A percentile compares a stretch with the other conserved stretches of the same genome.
phyloP scores from a whole-genome alignment of 2,329 filamentous ascomycete genomes.

The Ramularia collo-cygni region DNA sequence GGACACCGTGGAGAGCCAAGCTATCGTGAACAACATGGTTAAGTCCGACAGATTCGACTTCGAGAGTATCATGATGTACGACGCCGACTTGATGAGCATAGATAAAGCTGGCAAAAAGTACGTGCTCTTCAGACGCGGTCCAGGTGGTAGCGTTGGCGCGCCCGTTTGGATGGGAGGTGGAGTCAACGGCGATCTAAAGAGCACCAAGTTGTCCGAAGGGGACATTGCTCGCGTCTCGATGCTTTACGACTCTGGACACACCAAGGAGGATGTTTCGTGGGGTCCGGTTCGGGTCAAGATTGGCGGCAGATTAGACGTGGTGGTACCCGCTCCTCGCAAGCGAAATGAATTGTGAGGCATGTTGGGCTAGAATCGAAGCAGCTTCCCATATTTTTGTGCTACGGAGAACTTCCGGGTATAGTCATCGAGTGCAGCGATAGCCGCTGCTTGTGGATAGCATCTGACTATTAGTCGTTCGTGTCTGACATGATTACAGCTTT shows the following conservation, averaged over 20 bases:
- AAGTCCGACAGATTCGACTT: constrained; percentile 6
- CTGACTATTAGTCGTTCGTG: too few species aligned
- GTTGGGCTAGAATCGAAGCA: too few species aligned
- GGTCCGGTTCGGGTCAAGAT: too few species aligned
- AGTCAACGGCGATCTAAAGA: constrained; percentile 3
- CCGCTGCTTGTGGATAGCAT: too few species aligned
- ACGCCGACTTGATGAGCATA: background rate
- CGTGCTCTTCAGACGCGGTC: constrained; percentile 2
- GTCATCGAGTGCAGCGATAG: too few species aligned
- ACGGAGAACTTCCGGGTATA: too few species aligned
- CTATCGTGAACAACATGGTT: constrained; percentile 1
- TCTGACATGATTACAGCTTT: too few species aligned
- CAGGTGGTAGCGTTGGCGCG: background rate
- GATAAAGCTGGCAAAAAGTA: background rate
- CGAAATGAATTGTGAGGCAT: too few species aligned
- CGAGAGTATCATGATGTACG: constrained; percentile 12
- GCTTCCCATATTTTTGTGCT: too few species aligned
- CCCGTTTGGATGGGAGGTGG: constrained; percentile 5
- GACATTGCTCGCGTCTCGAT: constrained; percentile 5
- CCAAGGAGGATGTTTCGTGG: background rate
- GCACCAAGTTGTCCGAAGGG: constrained; percentile 1
- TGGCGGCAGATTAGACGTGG: too few species aligned
- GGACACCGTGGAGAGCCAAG: background rate
- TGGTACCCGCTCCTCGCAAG: too few species aligned
- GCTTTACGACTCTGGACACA: constrained; percentile 2